A percentile compares a stretch with the other conserved stretches of the same genome.
Evolutionary conservation across 768 basidiomycete genomes (phyloP).

Genomic region (Trametes villosa): DNA sequence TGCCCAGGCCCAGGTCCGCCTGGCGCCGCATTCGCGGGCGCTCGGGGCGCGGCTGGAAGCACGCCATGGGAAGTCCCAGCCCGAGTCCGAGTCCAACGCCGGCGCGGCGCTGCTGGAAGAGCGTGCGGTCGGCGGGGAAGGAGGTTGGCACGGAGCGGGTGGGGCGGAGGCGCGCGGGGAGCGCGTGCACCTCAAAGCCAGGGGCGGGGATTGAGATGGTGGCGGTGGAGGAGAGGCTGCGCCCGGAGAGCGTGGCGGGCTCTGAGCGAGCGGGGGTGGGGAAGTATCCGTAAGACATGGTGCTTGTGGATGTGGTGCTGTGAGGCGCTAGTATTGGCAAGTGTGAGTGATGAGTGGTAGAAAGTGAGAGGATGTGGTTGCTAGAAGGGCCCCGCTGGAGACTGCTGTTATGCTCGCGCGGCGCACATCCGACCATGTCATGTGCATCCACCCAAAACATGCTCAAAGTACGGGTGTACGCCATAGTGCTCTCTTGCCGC

Average conservation of each 20-base stretch:
- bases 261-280: slow-evolving; percentile 12
- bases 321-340: neutral
- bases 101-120: neutral
- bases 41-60: neutral
- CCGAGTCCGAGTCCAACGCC: neutral
- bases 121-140: neutral
- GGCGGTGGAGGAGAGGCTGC: no score
- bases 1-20: neutral
- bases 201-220: no score
- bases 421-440: neutral
- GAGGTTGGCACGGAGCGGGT: no score
- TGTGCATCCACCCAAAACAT: neutral
- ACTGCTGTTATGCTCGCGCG: neutral
- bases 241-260: neutral
- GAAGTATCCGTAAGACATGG: slow-evolving; percentile 8
- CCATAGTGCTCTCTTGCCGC: no score
- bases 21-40: neutral
- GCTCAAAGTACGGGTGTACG: neutral
- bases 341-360: neutral
- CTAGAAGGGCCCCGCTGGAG: neutral
- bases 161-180: no score
- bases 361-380: neutral
- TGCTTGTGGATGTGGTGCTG: neutral
- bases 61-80: neutral
- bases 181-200: no score